phyloP scores from a whole-genome alignment of 2,329 filamentous ascomycete genomes.

The Coniochaeta hoffmannii region DNA sequence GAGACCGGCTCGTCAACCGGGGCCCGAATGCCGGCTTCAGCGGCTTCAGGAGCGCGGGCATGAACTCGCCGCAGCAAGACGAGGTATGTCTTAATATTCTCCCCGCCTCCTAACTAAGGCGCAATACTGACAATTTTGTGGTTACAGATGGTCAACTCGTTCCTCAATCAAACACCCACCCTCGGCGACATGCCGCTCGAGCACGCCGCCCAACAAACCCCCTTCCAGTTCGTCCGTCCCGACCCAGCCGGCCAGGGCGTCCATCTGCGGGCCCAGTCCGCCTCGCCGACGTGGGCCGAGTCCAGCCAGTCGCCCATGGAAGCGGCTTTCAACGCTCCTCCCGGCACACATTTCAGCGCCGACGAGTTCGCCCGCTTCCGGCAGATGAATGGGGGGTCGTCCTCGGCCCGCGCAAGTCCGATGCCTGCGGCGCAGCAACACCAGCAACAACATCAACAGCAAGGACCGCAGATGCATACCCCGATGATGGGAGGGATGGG shows the following conservation, averaged over 20 bases:
- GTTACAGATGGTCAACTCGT: constrained; percentile 81
- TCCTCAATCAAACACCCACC: constrained; percentile 70
- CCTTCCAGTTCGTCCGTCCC: neutral
- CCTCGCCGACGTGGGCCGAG: constrained; percentile 43
- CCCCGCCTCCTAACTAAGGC: neutral
- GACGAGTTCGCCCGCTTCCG: constrained; percentile 87
- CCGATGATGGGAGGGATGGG: constrained; percentile 55
- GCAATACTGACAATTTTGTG: neutral
- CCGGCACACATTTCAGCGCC: constrained; percentile 59
- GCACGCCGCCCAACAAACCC: constrained; percentile 36
- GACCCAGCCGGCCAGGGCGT: constrained; percentile 30
- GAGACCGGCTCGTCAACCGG: constrained; percentile 76
- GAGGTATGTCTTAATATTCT: constrained; percentile 39
- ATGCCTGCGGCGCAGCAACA: constrained; percentile 18
- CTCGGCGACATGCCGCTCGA: constrained; percentile 48
- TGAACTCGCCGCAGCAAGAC: constrained; percentile 68
- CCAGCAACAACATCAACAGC: constrained; percentile 33
- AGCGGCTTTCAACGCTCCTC: constrained; percentile 55
- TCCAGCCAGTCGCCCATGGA: constrained; percentile 67
- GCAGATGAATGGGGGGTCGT: constrained; percentile 53
- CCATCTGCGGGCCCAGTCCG: constrained; percentile 45
- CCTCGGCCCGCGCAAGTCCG: constrained; percentile 27
- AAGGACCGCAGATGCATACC: no score
- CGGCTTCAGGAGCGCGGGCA: constrained; percentile 67
- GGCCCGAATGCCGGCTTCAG: constrained; percentile 64